Conservation (phyloP, 495 filamentous ascomycete species). For the Xylaria palmicola region DNA sequence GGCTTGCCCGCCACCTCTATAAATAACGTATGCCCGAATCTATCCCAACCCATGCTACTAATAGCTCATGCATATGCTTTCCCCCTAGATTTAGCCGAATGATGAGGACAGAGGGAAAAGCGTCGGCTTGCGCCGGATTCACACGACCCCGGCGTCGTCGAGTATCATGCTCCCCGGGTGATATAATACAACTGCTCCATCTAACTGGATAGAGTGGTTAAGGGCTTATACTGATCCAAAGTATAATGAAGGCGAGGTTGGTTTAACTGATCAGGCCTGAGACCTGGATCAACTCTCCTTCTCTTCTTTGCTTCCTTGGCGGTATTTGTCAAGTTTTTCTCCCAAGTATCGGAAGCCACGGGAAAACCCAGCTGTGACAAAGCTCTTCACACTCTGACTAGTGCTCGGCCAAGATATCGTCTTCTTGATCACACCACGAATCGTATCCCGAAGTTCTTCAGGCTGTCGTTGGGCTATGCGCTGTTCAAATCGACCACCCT, state of each 20-base stretch:
- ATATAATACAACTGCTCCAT: constrained; percentile 2
- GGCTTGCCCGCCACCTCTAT: not conserved
- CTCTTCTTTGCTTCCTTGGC: constrained; percentile 39
- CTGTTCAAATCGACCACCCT: constrained; percentile 82
- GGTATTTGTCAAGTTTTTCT: constrained; percentile 80
- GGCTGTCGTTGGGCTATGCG: constrained; percentile 69
- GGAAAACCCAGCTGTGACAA: constrained; percentile 69
- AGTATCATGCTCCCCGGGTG: not conserved
- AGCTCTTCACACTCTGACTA: constrained; percentile 77
- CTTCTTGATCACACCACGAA: constrained; percentile 72
- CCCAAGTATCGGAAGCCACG: constrained; percentile 71
- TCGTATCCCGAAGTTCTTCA: constrained; percentile 62
- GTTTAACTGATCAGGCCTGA: too few relatives aligned
- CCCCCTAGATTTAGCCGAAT: not conserved
- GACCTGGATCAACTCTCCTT: constrained; percentile 13
- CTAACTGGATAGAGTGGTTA: not conserved
- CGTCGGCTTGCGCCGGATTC: not conserved
- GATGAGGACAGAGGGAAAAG: not conserved
- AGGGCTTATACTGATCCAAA: too few relatives aligned
- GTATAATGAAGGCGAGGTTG: too few relatives aligned
- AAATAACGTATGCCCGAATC: not conserved
- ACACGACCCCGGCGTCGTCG: not conserved
- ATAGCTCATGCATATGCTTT: constrained; percentile 2
- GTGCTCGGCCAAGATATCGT: constrained; percentile 91
- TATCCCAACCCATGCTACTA: constrained; percentile 2